phyloP scores from a whole-genome alignment of 768 basidiomycete species.

The Mycena rosella region DNA sequence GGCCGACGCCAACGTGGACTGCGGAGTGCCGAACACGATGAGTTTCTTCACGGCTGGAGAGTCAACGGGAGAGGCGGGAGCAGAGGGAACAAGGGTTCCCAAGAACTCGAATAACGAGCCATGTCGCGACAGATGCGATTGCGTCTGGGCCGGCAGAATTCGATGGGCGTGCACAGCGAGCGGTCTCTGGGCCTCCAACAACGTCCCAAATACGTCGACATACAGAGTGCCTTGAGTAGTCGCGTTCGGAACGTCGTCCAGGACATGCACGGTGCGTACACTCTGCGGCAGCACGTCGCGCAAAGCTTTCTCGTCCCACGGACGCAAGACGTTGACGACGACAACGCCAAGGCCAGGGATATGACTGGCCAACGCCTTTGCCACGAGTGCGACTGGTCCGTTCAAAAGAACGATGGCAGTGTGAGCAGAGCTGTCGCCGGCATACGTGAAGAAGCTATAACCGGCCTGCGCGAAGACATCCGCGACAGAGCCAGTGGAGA shows the following conservation, averaged over 20 bases:
- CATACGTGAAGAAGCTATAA: slow-evolving; percentile 84
- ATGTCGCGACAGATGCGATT: slow-evolving; percentile 61
- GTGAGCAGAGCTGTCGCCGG: slow-evolving; percentile 71
- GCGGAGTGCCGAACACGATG: slow-evolving; percentile 74
- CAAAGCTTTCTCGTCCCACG: slow-evolving; percentile 83
- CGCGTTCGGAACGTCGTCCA: slow-evolving; percentile 81
- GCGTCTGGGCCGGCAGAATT: slow-evolving; percentile 68
- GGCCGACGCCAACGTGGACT: slow-evolving; percentile 66
- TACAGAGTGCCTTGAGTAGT: slow-evolving; percentile 75
- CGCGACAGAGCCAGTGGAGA: slow-evolving; percentile 50
- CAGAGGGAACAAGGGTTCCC: slow-evolving; percentile 45
- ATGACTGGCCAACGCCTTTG: slow-evolving; percentile 63
- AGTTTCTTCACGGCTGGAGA: slow-evolving; percentile 68
- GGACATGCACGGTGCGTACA: slow-evolving; percentile 72
- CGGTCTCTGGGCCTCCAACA: slow-evolving; percentile 57
- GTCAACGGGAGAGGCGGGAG: slow-evolving; percentile 56
- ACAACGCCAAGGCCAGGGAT: slow-evolving; percentile 72
- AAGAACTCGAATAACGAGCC: slow-evolving; percentile 60
- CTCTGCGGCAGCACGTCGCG: slow-evolving; percentile 69
- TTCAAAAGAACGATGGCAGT: slow-evolving; percentile 81
- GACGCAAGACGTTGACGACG: slow-evolving; percentile 82
- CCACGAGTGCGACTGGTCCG: slow-evolving; percentile 77
- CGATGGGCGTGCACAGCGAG: slow-evolving; percentile 66
- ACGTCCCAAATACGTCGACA: slow-evolving; percentile 75
- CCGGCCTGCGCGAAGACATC: slow-evolving; percentile 68